Percentiles rank a stretch among this genome's conserved stretches.
Evolutionary conservation across 2,329 filamentous ascomycete species (phyloP).

Genomic region (Cladosporium halotolerans): DNA sequence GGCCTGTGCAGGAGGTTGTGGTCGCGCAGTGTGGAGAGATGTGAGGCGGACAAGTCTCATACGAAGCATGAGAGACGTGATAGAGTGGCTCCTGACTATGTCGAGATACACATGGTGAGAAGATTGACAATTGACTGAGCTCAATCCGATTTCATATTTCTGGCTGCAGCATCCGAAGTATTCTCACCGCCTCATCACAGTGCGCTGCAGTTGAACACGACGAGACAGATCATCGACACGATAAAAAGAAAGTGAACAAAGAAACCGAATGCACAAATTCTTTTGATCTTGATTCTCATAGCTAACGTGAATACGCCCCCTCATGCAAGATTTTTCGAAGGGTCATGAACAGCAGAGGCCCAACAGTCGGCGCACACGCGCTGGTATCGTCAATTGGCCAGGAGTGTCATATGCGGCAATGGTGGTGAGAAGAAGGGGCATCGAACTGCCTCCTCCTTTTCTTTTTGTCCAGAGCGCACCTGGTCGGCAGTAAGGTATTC

Average conservation of each 20-base stretch:
- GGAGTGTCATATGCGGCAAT: conserved; percentile 2
- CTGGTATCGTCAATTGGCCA: conserved; percentile 2
- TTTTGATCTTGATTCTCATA: conserved; percentile 7
- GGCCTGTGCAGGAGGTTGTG: conserved; percentile 76
- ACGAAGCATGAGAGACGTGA: too few species aligned
- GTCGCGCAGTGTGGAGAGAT: conserved; percentile 91
- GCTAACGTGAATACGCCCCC: conserved; percentile 10
- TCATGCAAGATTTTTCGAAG: conserved; percentile 9
- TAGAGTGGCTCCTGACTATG: too few species aligned
- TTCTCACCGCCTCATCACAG: too few species aligned
- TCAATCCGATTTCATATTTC: too few species aligned
- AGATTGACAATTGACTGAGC: too few species aligned
- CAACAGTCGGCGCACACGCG: neutral
- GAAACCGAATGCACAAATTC: neutral
- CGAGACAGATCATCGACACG: neutral
- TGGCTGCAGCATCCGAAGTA: too few species aligned
- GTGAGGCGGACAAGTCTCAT: conserved; percentile 40
- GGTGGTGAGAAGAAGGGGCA: neutral
- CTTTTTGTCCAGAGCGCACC: neutral
- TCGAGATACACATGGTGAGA: too few species aligned
- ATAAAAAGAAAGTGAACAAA: neutral
- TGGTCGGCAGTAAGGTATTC: neutral
- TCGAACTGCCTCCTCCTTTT: neutral
- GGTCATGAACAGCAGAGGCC: conserved; percentile 7
- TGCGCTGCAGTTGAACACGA: too few species aligned